Evolutionary conservation across 176 grass and related monocot species (phyloP), one percentile per base, ranked within the genome.

Genomic region (Aechmea fasciata): DNA sequence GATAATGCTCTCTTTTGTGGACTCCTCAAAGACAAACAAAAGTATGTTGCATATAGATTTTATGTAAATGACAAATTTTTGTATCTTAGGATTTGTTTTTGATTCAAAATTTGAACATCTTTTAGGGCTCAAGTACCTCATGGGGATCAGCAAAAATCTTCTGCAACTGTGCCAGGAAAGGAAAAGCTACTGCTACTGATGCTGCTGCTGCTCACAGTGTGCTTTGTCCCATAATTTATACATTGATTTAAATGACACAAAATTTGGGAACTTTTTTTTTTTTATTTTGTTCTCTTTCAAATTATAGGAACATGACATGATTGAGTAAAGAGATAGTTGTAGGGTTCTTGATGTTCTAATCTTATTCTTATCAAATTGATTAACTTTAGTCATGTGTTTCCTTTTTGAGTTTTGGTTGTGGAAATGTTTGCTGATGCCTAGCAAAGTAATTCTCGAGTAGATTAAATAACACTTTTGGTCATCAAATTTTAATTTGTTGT

Each of bases 1-100:
- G 69, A 81, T 18, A 90, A 97, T 84, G 72, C 77, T 3, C 86
- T 97, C 66, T 97, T 79, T 64, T 97, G 94, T 20, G 94, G 94
- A 5, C 83, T 87, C 54, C 94, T 97, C 50, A 79, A 81, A 69
- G 77, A 92, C 33, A 87, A 77, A 48, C 86, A 92, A 50, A 97
- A 90, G 94, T 97, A 90, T 10, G 86, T 48, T n/a, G 3, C 14
- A 29, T 17, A 13, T 49, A 4, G 20, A 13, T 50, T 0, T 14
- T 19, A 19, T 64, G 9, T 70, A 65, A 33, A n/a, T 8, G 3
- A 71, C 13, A 47, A 84, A 41, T 50, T n/a, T 69, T 24, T 17
- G 49, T n/a, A 76, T 41, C 33, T 41, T 41, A 41, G 33, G 33
- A 41, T 41, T 41, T 41, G 33, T 6, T 41, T 41, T 41, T 41